Conservation (phyloP, 805 yeast genomes). For the Spencermartinsiella europaea region DNA sequence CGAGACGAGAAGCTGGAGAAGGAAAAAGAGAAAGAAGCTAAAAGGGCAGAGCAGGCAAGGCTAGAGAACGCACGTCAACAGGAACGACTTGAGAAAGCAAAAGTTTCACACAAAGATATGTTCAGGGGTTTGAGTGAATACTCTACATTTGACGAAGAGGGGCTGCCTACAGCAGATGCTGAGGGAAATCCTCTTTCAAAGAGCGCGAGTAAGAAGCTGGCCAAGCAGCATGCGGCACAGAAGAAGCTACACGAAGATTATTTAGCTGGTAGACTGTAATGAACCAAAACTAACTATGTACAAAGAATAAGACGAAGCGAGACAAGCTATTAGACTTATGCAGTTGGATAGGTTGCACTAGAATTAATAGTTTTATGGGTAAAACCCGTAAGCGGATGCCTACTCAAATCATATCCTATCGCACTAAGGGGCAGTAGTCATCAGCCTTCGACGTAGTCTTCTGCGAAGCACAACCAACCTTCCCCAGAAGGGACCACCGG, state of each 20-base stretch:
- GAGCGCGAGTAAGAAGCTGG: conserved; percentile 76
- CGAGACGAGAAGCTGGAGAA: conserved; percentile 54
- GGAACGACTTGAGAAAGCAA: conserved; percentile 69
- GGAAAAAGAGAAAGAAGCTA: conserved; percentile 52
- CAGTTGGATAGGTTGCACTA: too few species aligned
- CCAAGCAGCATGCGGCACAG: conserved; percentile 74
- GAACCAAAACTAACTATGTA: too few species aligned
- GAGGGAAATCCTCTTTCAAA: conserved; percentile 75
- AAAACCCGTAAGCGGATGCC: too few species aligned
- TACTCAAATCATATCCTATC: too few species aligned
- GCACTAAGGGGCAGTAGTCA: too few species aligned
- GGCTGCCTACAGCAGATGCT: conserved; percentile 71
- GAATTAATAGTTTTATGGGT: too few species aligned
- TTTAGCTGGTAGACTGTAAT: conserved; percentile 5
- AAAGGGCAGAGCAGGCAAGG: conserved; percentile 40
- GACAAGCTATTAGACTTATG: too few species aligned
- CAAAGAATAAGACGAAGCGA: too few species aligned
- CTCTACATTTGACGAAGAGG: conserved; percentile 77
- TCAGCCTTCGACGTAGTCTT: too few species aligned
- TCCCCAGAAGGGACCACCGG: too few species aligned
- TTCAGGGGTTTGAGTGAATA: conserved; percentile 56
- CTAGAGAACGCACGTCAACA: conserved; percentile 39
- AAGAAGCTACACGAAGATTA: conserved; percentile 75
- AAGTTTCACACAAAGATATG: conserved; percentile 63
- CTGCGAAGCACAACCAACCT: too few species aligned